phyloP scores from a whole-genome alignment of 352 stramenopile genomes.

The Pythium scleroteichum region DNA sequence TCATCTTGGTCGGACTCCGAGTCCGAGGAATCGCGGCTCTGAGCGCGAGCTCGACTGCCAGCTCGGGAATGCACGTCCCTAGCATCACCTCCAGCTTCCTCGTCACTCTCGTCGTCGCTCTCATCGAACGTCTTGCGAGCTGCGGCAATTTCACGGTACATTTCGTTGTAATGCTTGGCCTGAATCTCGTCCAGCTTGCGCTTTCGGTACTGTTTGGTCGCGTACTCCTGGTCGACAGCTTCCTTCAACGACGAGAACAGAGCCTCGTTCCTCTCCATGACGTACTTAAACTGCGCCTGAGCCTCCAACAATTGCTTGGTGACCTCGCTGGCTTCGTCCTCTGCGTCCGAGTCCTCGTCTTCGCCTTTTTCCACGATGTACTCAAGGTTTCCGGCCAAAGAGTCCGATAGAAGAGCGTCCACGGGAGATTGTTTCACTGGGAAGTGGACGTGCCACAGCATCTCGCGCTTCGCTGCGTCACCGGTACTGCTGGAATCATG shows the following conservation, averaged over 20 bases:
- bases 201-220: constrained; percentile 47
- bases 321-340: constrained; percentile 63
- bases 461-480: constrained; percentile 15
- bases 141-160: constrained; percentile 59
- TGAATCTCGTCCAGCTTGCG: constrained; percentile 52
- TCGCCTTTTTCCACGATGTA: constrained; percentile 44
- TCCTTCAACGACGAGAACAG: constrained; percentile 38
- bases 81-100: constrained; percentile 20
- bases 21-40: constrained; percentile 31
- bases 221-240: constrained; percentile 49
- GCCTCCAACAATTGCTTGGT: constrained; percentile 44
- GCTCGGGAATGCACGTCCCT: constrained; percentile 6
- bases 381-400: constrained; percentile 37
- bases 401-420: constrained; percentile 42
- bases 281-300: constrained; percentile 46
- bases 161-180: constrained; percentile 61
- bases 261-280: constrained; percentile 46
- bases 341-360: constrained; percentile 43
- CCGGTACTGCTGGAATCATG: constrained; percentile 1
- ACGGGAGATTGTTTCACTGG: constrained; percentile 40
- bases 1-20: constrained; percentile 57
- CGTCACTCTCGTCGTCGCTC: constrained; percentile 44
- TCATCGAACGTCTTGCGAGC: constrained; percentile 52
- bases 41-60: constrained; percentile 5
- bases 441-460: constrained; percentile 65